Evolutionary conservation across 1,139 yeast species (phyloP), one percentile per base, ranked within the genome.

Genomic region (Diutina rugosa): DNA sequence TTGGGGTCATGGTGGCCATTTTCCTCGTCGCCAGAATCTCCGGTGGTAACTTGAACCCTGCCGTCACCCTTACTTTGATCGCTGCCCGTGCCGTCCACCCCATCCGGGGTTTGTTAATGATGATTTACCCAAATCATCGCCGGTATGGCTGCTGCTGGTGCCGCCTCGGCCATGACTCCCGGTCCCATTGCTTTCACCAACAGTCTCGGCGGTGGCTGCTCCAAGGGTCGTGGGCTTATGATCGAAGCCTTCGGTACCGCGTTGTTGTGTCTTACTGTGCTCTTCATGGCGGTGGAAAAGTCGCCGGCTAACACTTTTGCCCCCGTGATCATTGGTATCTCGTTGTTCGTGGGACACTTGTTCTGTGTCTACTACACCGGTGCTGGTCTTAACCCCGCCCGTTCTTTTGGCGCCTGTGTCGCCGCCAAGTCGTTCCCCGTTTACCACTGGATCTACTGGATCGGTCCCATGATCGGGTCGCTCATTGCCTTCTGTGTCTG

Each of bases 61-160:
- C 95, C 55, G 96, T 90, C 55, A 85, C 96, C 46, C 74, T 88
- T 56, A 75, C 93, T 46, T 74, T 89, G 66, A 78, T 83, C 26
- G 72, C 86, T 56, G 86, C 87, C 32, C 80, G 87, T 61, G 95
- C 90, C 56, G 78, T 87, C 60, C 80, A 89, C 52, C 90, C 93
- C 57, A 59, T 85, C 48, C 81, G 95, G 69, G 93, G 88, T 62
- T 70, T 74, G 48, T 68, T 87, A 57, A 81, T 86, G 83, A 71
- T 81, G 70, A n/a, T 56, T 83, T 57, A 66, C 91, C 54, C 96
- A 90, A 73, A 69, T 89, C 65, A 70, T 88, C 67, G 96, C 86
- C 56, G 96, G 96, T 71, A 85, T 90, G 84, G 90, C 90, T 64
- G 96, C 96, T 59, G 95, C 95, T 59, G 96, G 90, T 69, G 93